These are phyloP conservation scores for Epichloe sp. DNA, from an alignment of 2,329 filamentous ascomycete species.

Conservation along the genomic window DNA sequence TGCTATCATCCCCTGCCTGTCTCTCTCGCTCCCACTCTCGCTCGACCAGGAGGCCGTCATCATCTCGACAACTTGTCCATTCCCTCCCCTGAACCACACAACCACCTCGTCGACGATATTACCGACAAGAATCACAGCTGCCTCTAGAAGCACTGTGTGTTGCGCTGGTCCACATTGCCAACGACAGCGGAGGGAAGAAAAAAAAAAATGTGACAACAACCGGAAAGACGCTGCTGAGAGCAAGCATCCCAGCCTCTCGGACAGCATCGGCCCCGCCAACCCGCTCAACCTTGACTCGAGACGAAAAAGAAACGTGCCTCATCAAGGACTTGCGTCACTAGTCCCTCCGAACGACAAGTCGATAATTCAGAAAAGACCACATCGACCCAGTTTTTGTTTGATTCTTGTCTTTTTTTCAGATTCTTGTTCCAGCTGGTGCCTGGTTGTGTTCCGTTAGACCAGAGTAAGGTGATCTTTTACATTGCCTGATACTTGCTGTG, in stretches of 20 bases:
- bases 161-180: background rate
- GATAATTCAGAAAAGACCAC: background rate
- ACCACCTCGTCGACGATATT: background rate
- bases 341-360: background rate
- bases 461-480: background rate
- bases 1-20: background rate
- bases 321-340: background rate
- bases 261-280: background rate
- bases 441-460: background rate
- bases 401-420: background rate
- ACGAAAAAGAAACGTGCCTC: conserved; percentile 1
- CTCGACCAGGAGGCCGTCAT: background rate
- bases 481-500: background rate
- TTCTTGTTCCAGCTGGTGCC: background rate
- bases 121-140: background rate
- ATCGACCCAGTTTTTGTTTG: background rate
- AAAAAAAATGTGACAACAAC: too few species aligned
- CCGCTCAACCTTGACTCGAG: conserved; percentile 3
- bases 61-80: background rate
- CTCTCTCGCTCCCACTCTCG: background rate
- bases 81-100: background rate
- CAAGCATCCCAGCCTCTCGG: background rate
- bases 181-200: background rate
- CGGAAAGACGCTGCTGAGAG: background rate
- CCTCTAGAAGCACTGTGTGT: background rate